Evolutionary conservation across 2,329 filamentous ascomycete species (phyloP).

Genomic region (Sporothrix variecibatus): DNA sequence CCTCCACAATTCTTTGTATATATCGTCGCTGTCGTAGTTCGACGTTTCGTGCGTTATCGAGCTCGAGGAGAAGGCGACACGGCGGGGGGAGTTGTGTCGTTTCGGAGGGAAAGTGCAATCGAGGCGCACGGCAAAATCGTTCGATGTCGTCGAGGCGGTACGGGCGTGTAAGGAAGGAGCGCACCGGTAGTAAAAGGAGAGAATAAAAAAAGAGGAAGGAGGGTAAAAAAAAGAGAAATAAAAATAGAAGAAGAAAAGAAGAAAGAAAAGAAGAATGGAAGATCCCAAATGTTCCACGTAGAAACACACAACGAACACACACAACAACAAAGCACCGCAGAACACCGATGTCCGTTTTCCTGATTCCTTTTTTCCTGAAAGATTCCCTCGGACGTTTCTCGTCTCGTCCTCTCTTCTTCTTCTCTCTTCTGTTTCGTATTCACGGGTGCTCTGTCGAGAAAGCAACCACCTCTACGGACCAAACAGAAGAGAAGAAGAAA

Average conservation of each 20-base stretch:
- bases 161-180: conserved; percentile 4
- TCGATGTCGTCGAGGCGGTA: conserved; percentile 8
- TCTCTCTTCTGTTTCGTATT: conserved; percentile 16
- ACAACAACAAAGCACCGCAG: neutral
- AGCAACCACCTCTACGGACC: conserved; percentile 28
- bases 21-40: neutral
- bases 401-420: conserved; percentile 19
- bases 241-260: neutral
- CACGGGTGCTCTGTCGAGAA: conserved; percentile 21
- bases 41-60: neutral
- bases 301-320: neutral
- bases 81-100: neutral
- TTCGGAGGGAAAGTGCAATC: neutral
- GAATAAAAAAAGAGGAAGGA: neutral
- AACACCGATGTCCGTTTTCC: neutral
- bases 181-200: neutral
- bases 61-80: neutral
- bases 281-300: neutral
- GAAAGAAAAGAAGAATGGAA: neutral
- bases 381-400: conserved; percentile 9
- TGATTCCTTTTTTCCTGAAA: neutral
- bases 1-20: neutral
- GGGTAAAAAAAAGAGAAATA: neutral
- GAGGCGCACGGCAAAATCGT: neutral
- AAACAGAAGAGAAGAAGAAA: conserved; percentile 11